Evolutionary conservation across 1,284 basidiomycete genomes (phyloP).

Genomic region (Malassezia slooffiae): DNA sequence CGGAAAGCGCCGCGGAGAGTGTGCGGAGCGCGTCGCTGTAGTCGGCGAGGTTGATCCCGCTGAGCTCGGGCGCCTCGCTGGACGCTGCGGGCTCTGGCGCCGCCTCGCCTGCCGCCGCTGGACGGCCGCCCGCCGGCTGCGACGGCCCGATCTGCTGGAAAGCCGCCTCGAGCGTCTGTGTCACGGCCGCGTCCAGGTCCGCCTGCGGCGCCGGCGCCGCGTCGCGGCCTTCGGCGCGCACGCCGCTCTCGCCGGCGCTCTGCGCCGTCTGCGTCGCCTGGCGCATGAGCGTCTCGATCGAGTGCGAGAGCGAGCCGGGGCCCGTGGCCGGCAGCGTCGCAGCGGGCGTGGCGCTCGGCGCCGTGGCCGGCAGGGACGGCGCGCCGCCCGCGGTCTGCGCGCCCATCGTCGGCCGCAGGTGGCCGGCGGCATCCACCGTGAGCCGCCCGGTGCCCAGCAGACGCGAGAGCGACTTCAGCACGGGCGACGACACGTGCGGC

Average conservation of each 20-base stretch:
- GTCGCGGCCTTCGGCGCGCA: constrained; percentile 4
- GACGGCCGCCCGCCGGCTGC: not conserved
- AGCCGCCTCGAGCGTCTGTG: constrained; percentile 30
- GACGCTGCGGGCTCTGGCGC: too few relatives aligned
- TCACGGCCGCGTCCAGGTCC: constrained; percentile 31
- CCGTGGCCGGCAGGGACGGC: not conserved
- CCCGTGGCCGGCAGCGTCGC: constrained; percentile 5
- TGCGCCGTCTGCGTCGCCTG: constrained; percentile 9
- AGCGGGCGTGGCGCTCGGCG: not conserved
- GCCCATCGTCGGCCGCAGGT: not conserved
- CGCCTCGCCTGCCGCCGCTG: not conserved
- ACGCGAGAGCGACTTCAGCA: constrained; percentile 13
- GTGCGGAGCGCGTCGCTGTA: constrained; percentile 34
- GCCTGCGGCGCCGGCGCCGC: constrained; percentile 15
- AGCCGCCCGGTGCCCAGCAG: constrained; percentile 4
- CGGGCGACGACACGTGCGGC: constrained; percentile 8
- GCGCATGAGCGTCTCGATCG: constrained; percentile 13
- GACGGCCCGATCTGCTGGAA: constrained; percentile 25
- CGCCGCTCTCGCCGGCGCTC: not conserved
- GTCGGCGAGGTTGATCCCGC: constrained; percentile 31
- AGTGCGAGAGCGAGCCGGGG: constrained; percentile 10
- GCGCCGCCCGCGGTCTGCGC: not conserved
- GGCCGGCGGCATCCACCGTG: not conserved
- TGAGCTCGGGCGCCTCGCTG: constrained; percentile 11
- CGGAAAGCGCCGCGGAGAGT: constrained; percentile 25